phyloP scores from a whole-genome alignment of 108 stramenopile species.

The Cyclostephanos invisitatus region DNA sequence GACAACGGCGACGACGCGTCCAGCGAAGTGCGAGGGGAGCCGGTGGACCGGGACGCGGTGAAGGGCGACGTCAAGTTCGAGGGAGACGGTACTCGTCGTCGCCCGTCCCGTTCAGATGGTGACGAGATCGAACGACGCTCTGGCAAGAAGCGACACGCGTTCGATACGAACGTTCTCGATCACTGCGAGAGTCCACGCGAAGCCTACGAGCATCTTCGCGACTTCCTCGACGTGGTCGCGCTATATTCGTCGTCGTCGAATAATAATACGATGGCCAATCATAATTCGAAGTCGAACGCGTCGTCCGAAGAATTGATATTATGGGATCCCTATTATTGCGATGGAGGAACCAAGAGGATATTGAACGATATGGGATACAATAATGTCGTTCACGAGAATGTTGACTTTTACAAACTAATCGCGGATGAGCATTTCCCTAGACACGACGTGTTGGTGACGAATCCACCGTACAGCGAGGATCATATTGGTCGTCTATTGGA shows the following conservation, averaged over 20 bases:
- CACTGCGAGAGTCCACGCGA: conserved; percentile 72
- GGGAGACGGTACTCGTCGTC: no score
- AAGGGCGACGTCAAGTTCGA: no score
- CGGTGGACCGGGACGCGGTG: no score
- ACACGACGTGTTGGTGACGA: conserved; percentile 76
- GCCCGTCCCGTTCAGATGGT: no score
- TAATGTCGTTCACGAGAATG: conserved; percentile 30
- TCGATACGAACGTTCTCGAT: conserved; percentile 27
- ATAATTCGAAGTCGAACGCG: conserved; percentile 42
- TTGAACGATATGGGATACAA: conserved; percentile 60
- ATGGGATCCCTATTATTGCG: conserved; percentile 87
- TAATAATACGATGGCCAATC: no score
- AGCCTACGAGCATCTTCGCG: conserved; percentile 65
- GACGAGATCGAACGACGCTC: no score
- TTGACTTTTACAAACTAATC: conserved; percentile 43
- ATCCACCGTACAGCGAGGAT: conserved; percentile 78
- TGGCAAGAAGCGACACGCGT: no score
- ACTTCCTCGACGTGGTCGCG: conserved; percentile 45
- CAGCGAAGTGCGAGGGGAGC: no score
- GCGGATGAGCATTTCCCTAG: conserved; percentile 41
- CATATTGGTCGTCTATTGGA: conserved; percentile 63
- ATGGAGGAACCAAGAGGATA: conserved; percentile 55
- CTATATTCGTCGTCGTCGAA: no score
- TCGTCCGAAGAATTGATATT: conserved; percentile 32
- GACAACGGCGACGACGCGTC: no score